phyloP scores from a whole-genome alignment of 768 basidiomycete genomes.

The Mycena haematopus region DNA sequence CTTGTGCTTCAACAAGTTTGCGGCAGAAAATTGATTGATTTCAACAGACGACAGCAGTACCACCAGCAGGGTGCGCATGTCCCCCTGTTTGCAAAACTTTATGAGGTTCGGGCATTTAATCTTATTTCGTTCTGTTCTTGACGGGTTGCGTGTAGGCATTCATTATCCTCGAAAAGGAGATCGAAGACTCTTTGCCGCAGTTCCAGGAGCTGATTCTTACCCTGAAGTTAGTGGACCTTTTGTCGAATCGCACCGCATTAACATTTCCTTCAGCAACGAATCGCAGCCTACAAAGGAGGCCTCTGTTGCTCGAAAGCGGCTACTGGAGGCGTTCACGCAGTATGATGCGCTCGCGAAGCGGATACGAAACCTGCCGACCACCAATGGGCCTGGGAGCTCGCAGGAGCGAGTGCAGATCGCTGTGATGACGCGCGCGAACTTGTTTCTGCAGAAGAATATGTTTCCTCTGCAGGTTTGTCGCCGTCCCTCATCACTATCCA shows the following conservation, averaged over 20 bases:
- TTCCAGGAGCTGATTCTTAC: constrained; percentile 86
- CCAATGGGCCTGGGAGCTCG: constrained; percentile 66
- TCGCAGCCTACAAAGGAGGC: constrained; percentile 72
- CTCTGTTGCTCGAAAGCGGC: constrained; percentile 72
- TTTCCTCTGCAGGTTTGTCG: constrained; percentile 74
- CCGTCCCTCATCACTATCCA: not conserved
- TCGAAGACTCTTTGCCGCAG: constrained; percentile 85
- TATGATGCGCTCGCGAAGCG: constrained; percentile 91
- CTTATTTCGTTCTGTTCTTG: not conserved
- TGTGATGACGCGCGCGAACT: constrained; percentile 73
- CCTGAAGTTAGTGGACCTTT: constrained; percentile 56
- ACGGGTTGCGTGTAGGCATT: constrained; percentile 57
- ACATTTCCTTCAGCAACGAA: constrained; percentile 37
- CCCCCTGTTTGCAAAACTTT: constrained; percentile 71
- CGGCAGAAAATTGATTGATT: constrained; percentile 16
- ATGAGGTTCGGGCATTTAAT: constrained; percentile 57
- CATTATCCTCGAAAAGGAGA: constrained; percentile 80
- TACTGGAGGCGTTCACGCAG: constrained; percentile 84
- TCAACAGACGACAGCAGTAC: constrained; percentile 77
- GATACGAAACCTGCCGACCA: constrained; percentile 75
- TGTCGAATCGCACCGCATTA: constrained; percentile 4
- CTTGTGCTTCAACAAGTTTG: not conserved
- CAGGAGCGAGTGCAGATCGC: constrained; percentile 88
- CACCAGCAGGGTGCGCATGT: constrained; percentile 63
- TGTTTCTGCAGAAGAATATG: constrained; percentile 92